phyloP scores from a whole-genome alignment of 306 rosid genomes.

The Trifolium pratense region DNA sequence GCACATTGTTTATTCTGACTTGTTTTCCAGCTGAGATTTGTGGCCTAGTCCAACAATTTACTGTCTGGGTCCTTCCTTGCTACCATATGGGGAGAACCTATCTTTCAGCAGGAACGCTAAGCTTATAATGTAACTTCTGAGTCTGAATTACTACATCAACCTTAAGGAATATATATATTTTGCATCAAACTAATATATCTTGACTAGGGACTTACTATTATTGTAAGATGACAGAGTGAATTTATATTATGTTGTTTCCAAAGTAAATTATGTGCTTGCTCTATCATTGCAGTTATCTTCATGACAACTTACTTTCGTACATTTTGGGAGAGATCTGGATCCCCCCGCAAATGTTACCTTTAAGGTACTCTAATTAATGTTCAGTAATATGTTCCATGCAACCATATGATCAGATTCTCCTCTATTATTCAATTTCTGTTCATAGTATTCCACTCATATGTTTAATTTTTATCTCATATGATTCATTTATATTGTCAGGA shows the following conservation, averaged over 20 bases:
- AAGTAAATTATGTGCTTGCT: constrained; percentile 33
- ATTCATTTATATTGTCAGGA: neutral
- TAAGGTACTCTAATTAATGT: constrained; percentile 59
- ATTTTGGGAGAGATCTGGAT: constrained; percentile 47
- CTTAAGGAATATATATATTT: neutral
- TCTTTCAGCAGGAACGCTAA: constrained; percentile 46
- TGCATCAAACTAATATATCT: neutral
- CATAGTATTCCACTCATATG: neutral
- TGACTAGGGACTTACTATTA: neutral
- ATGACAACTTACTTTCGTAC: constrained; percentile 60
- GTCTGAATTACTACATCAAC: constrained; percentile 17
- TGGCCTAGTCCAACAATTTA: constrained; percentile 35
- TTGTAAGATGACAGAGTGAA: neutral
- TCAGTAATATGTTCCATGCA: constrained; percentile 24
- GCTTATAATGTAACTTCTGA: constrained; percentile 59
- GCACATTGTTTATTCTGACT: neutral
- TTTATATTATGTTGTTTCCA: constrained; percentile 24
- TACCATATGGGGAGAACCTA: constrained; percentile 55
- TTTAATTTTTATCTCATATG: neutral
- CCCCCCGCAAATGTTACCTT: constrained; percentile 65
- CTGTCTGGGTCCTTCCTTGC: constrained; percentile 58
- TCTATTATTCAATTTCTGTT: neutral
- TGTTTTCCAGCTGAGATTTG: neutral
- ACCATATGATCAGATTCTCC: neutral
- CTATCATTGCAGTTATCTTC: constrained; percentile 67